Percentiles rank a stretch among this genome's conserved stretches.
These are phyloP conservation scores for Phytopythium delawarense DNA, from an alignment of 352 stramenopile genomes.

Conservation along the genomic window DNA sequence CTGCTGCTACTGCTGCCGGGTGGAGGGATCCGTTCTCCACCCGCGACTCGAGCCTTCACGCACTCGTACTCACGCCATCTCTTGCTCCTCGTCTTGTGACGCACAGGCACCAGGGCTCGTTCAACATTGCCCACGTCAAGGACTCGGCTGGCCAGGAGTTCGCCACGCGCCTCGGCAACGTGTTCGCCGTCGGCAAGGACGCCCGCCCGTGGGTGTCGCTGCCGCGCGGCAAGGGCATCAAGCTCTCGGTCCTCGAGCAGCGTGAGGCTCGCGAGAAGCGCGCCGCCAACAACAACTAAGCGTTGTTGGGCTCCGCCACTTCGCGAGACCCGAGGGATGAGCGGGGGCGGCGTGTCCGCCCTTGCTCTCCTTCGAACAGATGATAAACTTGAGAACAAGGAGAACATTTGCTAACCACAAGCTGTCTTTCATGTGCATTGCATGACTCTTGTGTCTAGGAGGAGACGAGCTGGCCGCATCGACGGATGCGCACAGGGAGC, in stretches of 20 bases:
- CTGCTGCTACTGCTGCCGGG: not conserved
- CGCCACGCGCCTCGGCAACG: constrained; percentile 95
- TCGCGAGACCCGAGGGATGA: not conserved
- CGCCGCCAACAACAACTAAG: constrained; percentile 68
- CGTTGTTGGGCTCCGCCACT: not conserved
- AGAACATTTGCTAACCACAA: constrained; percentile 5
- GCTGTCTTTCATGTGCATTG: not conserved
- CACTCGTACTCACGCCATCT: constrained; percentile 11
- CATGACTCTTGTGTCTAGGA: constrained; percentile 12
- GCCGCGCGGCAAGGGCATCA: constrained; percentile 98
- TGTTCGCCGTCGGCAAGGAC: constrained; percentile 96
- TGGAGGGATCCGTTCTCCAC: not conserved
- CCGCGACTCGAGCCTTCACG: not conserved
- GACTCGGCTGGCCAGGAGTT: constrained; percentile 97
- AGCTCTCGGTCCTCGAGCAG: constrained; percentile 99
- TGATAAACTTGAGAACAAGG: not conserved
- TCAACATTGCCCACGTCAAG: constrained; percentile 99
- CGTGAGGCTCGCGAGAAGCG: constrained; percentile 73
- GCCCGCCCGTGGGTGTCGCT: constrained; percentile 93
- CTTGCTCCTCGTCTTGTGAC: constrained; percentile 9
- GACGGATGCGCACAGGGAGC: constrained; percentile 35
- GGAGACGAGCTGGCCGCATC: constrained; percentile 44
- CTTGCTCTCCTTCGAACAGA: not conserved
- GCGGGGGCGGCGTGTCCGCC: not conserved
- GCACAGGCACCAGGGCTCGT: constrained; percentile 96